Evolutionary conservation across 345 rosid genomes (phyloP), one percentile per base, ranked within the genome.

Genomic region (Abelmoschus esculentus): DNA sequence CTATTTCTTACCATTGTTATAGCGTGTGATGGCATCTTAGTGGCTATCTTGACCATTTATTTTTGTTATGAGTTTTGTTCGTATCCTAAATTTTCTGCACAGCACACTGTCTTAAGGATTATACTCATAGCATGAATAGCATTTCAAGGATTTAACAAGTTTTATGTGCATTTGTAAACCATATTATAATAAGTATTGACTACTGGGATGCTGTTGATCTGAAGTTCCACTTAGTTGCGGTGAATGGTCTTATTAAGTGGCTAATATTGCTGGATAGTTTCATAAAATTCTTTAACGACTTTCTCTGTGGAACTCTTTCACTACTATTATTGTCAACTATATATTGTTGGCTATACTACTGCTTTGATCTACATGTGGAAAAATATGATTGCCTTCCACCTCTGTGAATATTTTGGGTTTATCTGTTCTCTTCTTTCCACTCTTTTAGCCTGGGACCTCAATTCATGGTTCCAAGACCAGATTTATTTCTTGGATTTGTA

Each of bases 401-500:
- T 22, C 26, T 22, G 26, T 22, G 26, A 22, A 22, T 22, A 22
- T 22, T 22, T 0, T 22, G 26, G 26, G 26, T 22, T 22, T 22
- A 22, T 22, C 1, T 22, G 26, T 22, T 22, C 26, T 22, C 26
- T 22, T 22, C 26, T 22, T 22, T 22, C 18, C 31, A 7, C 5
- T 40, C 54, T 42, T 22, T 42, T 42, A 64, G 34, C 54, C 14
- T 44, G 68, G 31, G 32, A 44, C 52, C 40, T 63, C 29, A 12
- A 42, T 19, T 13, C 68, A 13, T 14, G 28, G 54, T 44, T 44
- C 34, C 54, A 26, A 64, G 1, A 42, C 54, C 42, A 47, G 57
- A 49, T 66, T 49, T 66, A 49, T 66, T 38, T 47, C 26, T 47
- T 66, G 40, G n/a, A 47, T 66, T 61, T 31, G 12, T 70, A 50